Evolutionary conservation across 108 stramenopile species (phyloP).

Genomic region (Stephanodiscus minutulus): DNA sequence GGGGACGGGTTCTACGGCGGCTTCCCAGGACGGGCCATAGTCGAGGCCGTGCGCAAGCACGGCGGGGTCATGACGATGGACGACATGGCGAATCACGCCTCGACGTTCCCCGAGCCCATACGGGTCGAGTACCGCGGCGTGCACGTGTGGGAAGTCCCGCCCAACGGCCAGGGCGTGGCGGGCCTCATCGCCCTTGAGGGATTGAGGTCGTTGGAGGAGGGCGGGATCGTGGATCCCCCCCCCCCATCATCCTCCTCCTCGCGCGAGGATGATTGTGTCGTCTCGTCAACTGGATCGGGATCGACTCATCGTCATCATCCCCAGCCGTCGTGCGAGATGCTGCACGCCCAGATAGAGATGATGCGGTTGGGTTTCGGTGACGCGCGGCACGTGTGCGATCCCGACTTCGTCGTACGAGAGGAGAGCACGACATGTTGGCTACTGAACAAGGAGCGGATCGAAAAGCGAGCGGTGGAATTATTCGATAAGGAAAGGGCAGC

Average conservation of each 20-base stretch:
- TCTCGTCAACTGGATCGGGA: constrained; percentile 1
- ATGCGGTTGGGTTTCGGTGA: constrained; percentile 93
- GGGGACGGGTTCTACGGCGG: constrained; percentile 90
- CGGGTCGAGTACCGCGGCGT: constrained; percentile 70
- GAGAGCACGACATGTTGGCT: constrained; percentile 42
- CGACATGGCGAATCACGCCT: constrained; percentile 77
- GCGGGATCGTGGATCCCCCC: constrained; percentile 17
- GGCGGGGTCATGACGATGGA: constrained; percentile 87
- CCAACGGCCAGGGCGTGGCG: constrained; percentile 94
- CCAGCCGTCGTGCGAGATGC: constrained; percentile 58
- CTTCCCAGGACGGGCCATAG: constrained; percentile 82
- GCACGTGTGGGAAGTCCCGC: constrained; percentile 90
- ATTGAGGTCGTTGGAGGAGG: constrained; percentile 56
- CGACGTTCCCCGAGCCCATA: constrained; percentile 82
- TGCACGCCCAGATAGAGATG: constrained; percentile 86
- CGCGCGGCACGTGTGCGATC: constrained; percentile 80
- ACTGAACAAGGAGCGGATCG: constrained; percentile 64
- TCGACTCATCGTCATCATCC: constrained; percentile 42
- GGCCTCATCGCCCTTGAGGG: constrained; percentile 91
- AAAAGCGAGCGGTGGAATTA: constrained; percentile 44
- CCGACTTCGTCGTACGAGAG: constrained; percentile 51
- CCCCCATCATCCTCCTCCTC: too few species aligned
- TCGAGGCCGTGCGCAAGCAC: constrained; percentile 65
- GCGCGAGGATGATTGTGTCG: background rate
- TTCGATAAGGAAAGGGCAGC: constrained; percentile 68